Evolutionary conservation across 179 eudicot genomes (phyloP), one percentile per base, ranked within the genome.

Genomic region (Corrigiola litoralis): DNA sequence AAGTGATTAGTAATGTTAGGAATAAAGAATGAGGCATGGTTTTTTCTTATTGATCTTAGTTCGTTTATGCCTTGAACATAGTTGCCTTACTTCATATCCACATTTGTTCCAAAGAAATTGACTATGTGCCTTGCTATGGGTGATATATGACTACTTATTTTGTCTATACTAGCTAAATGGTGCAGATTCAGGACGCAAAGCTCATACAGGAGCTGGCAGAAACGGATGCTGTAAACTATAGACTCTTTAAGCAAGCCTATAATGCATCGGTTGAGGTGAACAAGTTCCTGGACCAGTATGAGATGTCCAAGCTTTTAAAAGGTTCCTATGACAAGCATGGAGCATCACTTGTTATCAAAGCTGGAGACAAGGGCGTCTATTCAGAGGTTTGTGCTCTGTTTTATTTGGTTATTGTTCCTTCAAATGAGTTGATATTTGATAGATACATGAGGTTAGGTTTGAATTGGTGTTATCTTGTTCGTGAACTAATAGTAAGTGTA

Each of bases 101-200:
- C 16, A 24, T 38, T 45, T 14, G 6, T 41, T 27, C 16, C n/a
- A n/a, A n/a, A n/a, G n/a, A n/a, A n/a, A n/a, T n/a, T n/a, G n/a
- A n/a, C n/a, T n/a, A n/a, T n/a, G n/a, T n/a, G n/a, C n/a, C n/a
- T n/a, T n/a, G 34, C 31, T 45, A 10, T 3, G 18, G 61, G 54
- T 32, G 45, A 8, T 50, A 13, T 62, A 34, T 42, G 69, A 37
- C 57, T 24, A 7, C 27, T 40, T 10, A n/a, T 38, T 49, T 21
- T n/a, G n/a, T 54, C 29, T 72, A 59, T 24, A 46, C 60, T 61
- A 61, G 58, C 32, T 53, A 61, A 64, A 21, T 65, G 38, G 18
- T 77, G 72, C 81, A 89, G 98, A 89, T 86, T 47, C 90, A 92
- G 79, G 98, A 92, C 73, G 96, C 85, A 61, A 89, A 87, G 72